Evolutionary conservation across 2,329 filamentous ascomycete species (phyloP).

Genomic region (Talaromyces islandicus): DNA sequence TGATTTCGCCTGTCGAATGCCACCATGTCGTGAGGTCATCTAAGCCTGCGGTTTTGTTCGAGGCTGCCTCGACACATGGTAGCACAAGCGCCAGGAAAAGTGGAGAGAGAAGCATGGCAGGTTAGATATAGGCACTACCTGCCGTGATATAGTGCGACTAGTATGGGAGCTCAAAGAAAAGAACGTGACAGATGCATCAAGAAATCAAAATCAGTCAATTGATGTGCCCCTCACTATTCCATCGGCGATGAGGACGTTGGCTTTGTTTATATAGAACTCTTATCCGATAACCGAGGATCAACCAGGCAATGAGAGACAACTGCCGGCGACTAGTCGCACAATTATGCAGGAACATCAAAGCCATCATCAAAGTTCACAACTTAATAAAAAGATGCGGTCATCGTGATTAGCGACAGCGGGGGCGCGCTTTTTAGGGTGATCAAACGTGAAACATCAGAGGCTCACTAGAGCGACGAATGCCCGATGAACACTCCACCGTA

Average conservation of each 20-base stretch:
- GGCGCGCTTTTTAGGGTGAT: neutral
- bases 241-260: neutral
- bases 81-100: neutral
- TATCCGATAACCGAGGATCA: too few species aligned
- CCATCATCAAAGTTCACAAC: neutral
- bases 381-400: neutral
- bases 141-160: neutral
- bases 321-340: neutral
- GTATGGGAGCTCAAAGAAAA: neutral
- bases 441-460: neutral
- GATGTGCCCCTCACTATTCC: neutral
- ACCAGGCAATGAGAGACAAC: too few species aligned
- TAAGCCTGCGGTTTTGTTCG: neutral
- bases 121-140: neutral
- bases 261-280: neutral
- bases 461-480: neutral
- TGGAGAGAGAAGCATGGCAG: neutral
- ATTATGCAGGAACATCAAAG: neutral
- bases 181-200: neutral
- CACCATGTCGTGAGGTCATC: conserved; percentile 11
- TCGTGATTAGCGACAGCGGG: neutral
- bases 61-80: neutral
- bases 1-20: conserved; percentile 19
- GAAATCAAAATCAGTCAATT: neutral
- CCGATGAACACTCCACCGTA: neutral